These are phyloP conservation scores for Cyclotella distinguenda DNA, from an alignment of 108 stramenopile species.

Conservation along the genomic window DNA sequence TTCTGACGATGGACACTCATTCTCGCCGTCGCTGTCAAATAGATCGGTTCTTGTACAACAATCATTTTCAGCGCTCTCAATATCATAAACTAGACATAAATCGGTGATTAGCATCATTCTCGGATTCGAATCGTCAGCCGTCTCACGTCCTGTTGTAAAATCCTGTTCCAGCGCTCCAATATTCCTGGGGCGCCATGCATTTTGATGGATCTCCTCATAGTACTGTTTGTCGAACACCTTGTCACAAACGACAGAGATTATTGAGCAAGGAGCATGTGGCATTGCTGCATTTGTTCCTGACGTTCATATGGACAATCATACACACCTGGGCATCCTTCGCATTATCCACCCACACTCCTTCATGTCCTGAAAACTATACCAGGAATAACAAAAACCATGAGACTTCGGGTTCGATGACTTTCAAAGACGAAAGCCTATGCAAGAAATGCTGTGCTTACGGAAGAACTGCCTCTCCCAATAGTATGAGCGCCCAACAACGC, in stretches of 20 bases:
- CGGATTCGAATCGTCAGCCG: slow-evolving; percentile 10
- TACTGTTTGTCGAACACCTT: slow-evolving; percentile 37
- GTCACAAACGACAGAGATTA: not conserved
- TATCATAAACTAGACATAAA: slow-evolving; percentile 40
- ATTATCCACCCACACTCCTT: slow-evolving; percentile 42
- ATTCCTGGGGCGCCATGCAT: slow-evolving; percentile 36
- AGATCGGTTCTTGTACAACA: slow-evolving; percentile 48
- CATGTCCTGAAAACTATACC: slow-evolving; percentile 44
- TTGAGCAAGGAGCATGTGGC: too few species aligned
- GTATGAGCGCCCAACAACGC: slow-evolving; percentile 49
- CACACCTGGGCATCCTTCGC: slow-evolving; percentile 20
- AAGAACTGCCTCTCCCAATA: slow-evolving; percentile 26
- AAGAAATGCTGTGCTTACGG: slow-evolving; percentile 10
- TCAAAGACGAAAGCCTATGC: not conserved
- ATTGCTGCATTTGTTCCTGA: too few species aligned
- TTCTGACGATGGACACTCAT: slow-evolving; percentile 15
- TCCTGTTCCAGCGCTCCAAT: slow-evolving; percentile 3
- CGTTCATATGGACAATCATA: too few species aligned
- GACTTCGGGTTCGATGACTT: too few species aligned
- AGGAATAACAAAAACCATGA: not conserved
- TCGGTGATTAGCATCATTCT: slow-evolving; percentile 57
- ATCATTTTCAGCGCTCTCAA: slow-evolving; percentile 10
- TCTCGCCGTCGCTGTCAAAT: slow-evolving; percentile 23
- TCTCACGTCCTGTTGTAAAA: slow-evolving; percentile 12
- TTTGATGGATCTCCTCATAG: slow-evolving; percentile 27